Base-by-base conservation (phyloP, 2,329 filamentous ascomycete genomes). In the Pseudogymnoascus sp. region DNA sequence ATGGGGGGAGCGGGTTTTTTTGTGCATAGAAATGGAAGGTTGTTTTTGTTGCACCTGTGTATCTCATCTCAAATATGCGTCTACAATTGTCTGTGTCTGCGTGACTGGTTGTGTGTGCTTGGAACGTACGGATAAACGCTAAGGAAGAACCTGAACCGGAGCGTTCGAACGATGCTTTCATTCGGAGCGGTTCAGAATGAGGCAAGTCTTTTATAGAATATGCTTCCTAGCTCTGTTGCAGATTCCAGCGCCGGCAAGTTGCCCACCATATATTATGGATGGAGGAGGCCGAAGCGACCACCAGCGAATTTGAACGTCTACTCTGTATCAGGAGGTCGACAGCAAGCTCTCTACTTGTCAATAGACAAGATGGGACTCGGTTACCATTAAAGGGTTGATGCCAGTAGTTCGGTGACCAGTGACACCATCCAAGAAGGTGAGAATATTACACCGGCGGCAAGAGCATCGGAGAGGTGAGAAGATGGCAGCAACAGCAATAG, bases 1-100 rank as follows among this genome's bases (percentile, higher is more conserved):
- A 82, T 85, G 64, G 6, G 23, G 61, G 37, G 36, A n/a, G 60
- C 46, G 37, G 38, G 23, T 11, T 34, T 34, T 56, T 62, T 62
- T 63, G 53, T 56, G 49, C 49, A 56, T 56, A 56, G 49, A 56
- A 56, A 56, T 56, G 49, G 49, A 56, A 34, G 28, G 49, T 56
- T 56, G 21, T 12, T 56, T 34, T 56, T 56, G 49, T 56, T 56
- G 28, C 28, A 14, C 18, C 21, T 28, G 23, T 31, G 43, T 49
- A 9, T 49, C 5, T 5, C 8, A 25, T 34, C 46, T 12, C n/a
- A 16, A 34, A 8, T 31, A 18, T 56, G 49, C 28, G 11, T 56
- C 8, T 56, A 7, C 23, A 31, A 31, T 53, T 53, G 25, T 46
- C 6, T 5, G 28, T 34, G 49, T 34, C 49, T 34, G 3, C 12